Base-by-base conservation (phyloP, 805 yeast species). In the Hanseniaspora thailandica region DNA sequence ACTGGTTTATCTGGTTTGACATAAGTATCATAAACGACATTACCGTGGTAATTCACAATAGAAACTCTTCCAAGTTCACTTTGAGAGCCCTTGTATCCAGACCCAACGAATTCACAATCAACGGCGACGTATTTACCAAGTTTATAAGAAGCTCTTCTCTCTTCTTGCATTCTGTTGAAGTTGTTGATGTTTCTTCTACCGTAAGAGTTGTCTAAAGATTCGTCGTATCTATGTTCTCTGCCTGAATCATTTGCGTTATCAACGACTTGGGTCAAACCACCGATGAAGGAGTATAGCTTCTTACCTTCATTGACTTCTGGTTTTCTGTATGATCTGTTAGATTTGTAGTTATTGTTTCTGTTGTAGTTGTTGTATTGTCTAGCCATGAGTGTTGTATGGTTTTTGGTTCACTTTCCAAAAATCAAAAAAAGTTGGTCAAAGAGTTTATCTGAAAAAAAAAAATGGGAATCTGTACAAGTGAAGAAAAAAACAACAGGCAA, bases 41-140 rank as follows among this genome's bases (percentile, higher is more conserved):
- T 76, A 0, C 97, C 96, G 61, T 77, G 82, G 63, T 74, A 86
- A 63, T 89, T 87, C 3, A 89, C 96, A 12, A 89, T 70, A 0
- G 96, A 86, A 0, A 88, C 93, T 59, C 97, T 74, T 0, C 95
- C 97, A 15, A 89, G 70, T 1, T 81, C 90, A 5, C 87, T 80
- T 45, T 73, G 78, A 9, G 63, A 55, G 5, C 94, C 94, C 9
- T 80, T 81, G 5, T 76, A 77, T 0, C 96, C 96, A 2, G 84
- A 82, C 10, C 96, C 96, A 2, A 89, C 97, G 71, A 89, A 88
- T 61, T 89, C 97, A 70, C 97, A 88, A 67, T 89, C 97, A 56
- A 89, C 77, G 1, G 96, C 86, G 2, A 88, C 56, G 59, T 76
- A 88, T 60, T 76, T 83, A 1, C 96, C 96, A 0, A 80, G 70